Conservation (phyloP, 371 early-diverging fungal species). For the Neoconidiobolus thromboides region DNA sequence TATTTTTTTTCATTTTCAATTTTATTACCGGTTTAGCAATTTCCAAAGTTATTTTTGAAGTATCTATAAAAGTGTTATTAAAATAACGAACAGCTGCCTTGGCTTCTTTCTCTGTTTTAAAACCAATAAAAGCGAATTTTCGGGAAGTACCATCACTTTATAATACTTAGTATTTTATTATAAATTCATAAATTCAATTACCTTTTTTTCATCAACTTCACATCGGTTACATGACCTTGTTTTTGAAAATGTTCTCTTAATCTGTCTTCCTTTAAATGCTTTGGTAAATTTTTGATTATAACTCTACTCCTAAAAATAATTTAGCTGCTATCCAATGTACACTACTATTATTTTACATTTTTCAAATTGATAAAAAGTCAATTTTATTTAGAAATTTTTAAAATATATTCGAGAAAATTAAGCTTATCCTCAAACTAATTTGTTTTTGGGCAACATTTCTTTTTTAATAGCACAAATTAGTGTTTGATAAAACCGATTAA, state of each 20-base stretch:
- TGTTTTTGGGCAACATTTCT: no score
- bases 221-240: conserved; percentile 79
- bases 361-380: no score
- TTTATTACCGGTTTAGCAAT: conserved; percentile 54
- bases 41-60: conserved; percentile 66
- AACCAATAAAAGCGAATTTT: conserved; percentile 85
- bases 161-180: neutral
- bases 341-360: no score
- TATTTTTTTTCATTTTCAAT: neutral
- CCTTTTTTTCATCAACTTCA: conserved; percentile 64
- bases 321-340: no score
- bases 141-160: conserved; percentile 56
- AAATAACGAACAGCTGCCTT: conserved; percentile 62
- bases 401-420: no score
- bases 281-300: conserved; percentile 87
- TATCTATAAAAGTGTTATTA: conserved; percentile 80
- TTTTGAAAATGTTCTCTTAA: conserved; percentile 69
- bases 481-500: no score
- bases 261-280: conserved; percentile 60
- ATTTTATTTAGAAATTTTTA: no score
- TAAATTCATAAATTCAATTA: conserved; percentile 16
- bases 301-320: conserved; percentile 28
- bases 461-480: no score
- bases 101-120: conserved; percentile 65
- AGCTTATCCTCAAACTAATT: no score